Evolutionary conservation across 371 early-diverging fungal species (phyloP), one percentile per base, ranked within the genome.

Genomic region (Mucor lusitanicus): DNA sequence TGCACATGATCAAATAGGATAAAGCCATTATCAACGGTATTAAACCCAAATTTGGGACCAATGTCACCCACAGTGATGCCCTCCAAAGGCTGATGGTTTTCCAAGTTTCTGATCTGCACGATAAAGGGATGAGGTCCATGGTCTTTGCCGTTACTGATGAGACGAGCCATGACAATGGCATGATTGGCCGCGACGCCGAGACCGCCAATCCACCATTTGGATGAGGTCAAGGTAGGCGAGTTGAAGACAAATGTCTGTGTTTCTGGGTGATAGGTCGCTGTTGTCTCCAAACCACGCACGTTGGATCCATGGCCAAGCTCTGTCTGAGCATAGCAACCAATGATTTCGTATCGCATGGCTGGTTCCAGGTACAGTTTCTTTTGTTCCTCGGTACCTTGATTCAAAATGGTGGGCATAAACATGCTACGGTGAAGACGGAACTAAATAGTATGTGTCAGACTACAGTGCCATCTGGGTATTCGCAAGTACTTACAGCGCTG

Each of bases 201-300:
- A 37, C 95, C 95, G 68, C 96, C 96, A 70, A 94, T 94, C 96
- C 96, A 95, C 94, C 94, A 95, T 74, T 91, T 93, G 39, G 92
- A 84, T 9, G 93, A 65, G 1, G 91, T 87, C 28, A 94, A 69
- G 3, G 83, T 87, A 40, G 95, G 92, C n/a, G 91, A 88, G 70
- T 94, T 88, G 44, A 95, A 80, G 32, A 87, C 88, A 63, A 89
- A 94, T 58, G 90, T 87, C 48, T 90, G 84, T 4, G 91, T 87
- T 67, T 85, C 85, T 11, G 85, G 85, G 25, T 88, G 76, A 66
- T 83, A 94, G 3, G 93, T 92, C 7, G 94, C 94, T 0, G 94
- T 93, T 13, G 95, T 95, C 72, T 94, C 94, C n/a, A 95, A 79
- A 2, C 92, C 92, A 65, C 90, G 86, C 7, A 95, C 89, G 63